A percentile compares a stretch with the other conserved stretches of the same genome.
Conservation (phyloP, 2,329 filamentous ascomycete genomes). For the Fusarium mangiferae region DNA sequence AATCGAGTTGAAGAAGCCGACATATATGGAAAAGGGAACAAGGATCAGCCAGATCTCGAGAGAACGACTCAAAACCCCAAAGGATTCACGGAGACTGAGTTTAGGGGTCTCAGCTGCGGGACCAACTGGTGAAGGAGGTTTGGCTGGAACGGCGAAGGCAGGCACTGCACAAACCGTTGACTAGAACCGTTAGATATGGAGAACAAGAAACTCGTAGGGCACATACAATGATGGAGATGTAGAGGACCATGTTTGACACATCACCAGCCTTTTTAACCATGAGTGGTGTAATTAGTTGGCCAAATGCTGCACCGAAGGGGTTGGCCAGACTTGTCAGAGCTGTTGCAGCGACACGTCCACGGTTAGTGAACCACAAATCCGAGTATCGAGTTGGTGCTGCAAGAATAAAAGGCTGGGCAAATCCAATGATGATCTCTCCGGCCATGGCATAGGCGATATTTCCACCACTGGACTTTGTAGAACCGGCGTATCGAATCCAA, state of each 20-base stretch:
- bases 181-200: slow-evolving; percentile 38
- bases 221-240: slow-evolving; percentile 82
- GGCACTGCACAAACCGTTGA: slow-evolving; percentile 69
- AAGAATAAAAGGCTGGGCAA: slow-evolving; percentile 92
- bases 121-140: slow-evolving; percentile 80
- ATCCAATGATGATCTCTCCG: slow-evolving; percentile 88
- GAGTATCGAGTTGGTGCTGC: slow-evolving; percentile 90
- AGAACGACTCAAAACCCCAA: slow-evolving; percentile 64
- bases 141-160: slow-evolving; percentile 81
- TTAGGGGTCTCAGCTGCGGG: slow-evolving; percentile 72
- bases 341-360: slow-evolving; percentile 86
- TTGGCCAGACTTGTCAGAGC: slow-evolving; percentile 88
- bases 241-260: slow-evolving; percentile 85
- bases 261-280: slow-evolving; percentile 72
- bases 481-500: slow-evolving; percentile 89
- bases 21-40: slow-evolving; percentile 83
- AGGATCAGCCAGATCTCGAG: slow-evolving; percentile 83
- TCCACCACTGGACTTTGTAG: slow-evolving; percentile 62
- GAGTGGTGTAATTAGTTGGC: slow-evolving; percentile 85
- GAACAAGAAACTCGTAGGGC: not conserved
- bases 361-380: slow-evolving; percentile 92
- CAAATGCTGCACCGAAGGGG: slow-evolving; percentile 87
- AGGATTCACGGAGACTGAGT: slow-evolving; percentile 60
- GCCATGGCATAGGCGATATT: slow-evolving; percentile 84
- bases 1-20: slow-evolving; percentile 93